Evolutionary conservation across 139 green algal genomes (phyloP), one percentile per base, ranked within the genome.

Genomic region (Closterium sp.): DNA sequence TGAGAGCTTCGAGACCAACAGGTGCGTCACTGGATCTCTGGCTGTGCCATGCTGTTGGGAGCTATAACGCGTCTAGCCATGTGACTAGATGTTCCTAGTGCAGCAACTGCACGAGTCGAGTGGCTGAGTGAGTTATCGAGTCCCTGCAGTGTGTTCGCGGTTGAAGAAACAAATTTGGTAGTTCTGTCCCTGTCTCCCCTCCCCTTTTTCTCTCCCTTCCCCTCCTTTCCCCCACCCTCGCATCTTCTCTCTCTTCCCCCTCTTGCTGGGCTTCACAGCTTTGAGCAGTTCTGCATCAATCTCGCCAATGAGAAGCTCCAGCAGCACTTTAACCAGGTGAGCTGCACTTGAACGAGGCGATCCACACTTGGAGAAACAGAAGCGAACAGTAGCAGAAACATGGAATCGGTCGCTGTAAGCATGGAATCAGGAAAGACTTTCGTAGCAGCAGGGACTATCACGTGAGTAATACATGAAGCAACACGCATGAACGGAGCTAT

Each of bases 251-350:
- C n/a, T n/a, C n/a, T 23, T 88, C 32, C 31, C 19, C 32, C 34
- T 31, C 34, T 31, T 4, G 83, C 91, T 93, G 31, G 35, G 31
- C 9, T 88, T 91, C 7, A 34, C 89, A 92, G 87, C 25, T 95
- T 95, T 91, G 94, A 95, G 89, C 94, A 95, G 91, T 94, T 95
- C 19, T 96, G 93, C 76, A 95, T 95, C 90, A 95, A 95, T 31
- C 85, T 94, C 4, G 89, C 91, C 36, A 94, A 94, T 64, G 91
- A 94, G 76, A 94, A 94, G 36, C 89, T 94, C 23, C 91, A 94
- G 69, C 91, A 94, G 55, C 91, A 94, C 64, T 94, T 94, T 76
- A 94, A 94, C 87, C 88, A 93, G 85, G 90, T 93, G 85, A 84
- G 88, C 87, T 25, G 7, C 23, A 76, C 28, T 9, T 34, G 19